These are phyloP conservation scores for Fusarium sublunatum DNA, from an alignment of 2,329 filamentous ascomycete genomes.

Conservation along the genomic window DNA sequence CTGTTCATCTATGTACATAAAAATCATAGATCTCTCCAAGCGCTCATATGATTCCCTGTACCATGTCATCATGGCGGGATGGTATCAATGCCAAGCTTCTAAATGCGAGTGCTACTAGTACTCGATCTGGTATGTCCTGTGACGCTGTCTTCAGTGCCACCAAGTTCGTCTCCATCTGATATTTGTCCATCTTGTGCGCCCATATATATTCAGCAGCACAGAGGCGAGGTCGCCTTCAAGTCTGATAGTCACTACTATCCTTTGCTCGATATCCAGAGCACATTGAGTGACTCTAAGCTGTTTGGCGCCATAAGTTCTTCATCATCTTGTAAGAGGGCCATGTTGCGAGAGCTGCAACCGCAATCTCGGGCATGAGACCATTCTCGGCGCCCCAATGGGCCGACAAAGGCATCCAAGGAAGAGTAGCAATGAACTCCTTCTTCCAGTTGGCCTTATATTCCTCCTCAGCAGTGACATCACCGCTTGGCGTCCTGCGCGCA, in stretches of 20 bases:
- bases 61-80: conserved; percentile 11
- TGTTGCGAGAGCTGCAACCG: conserved; percentile 56
- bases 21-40: conserved; percentile 19
- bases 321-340: conserved; percentile 60
- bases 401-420: conserved; percentile 84
- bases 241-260: background rate
- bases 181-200: background rate
- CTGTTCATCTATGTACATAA: conserved; percentile 11
- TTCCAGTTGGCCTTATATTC: conserved; percentile 67
- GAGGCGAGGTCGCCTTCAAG: background rate
- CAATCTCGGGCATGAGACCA: conserved; percentile 61
- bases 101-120: conserved; percentile 11
- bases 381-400: conserved; percentile 82
- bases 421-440: conserved; percentile 74
- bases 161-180: background rate
- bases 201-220: background rate
- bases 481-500: conserved; percentile 53
- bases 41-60: conserved; percentile 11
- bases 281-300: conserved; percentile 37
- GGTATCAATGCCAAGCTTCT: conserved; percentile 22
- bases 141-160: background rate
- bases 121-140: background rate
- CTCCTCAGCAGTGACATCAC: conserved; percentile 48
- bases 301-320: conserved; percentile 58
- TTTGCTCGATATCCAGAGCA: background rate